These are phyloP conservation scores for Cladosporium sp. DNA, from an alignment of 2,329 filamentous ascomycete genomes.

Conservation along the genomic window DNA sequence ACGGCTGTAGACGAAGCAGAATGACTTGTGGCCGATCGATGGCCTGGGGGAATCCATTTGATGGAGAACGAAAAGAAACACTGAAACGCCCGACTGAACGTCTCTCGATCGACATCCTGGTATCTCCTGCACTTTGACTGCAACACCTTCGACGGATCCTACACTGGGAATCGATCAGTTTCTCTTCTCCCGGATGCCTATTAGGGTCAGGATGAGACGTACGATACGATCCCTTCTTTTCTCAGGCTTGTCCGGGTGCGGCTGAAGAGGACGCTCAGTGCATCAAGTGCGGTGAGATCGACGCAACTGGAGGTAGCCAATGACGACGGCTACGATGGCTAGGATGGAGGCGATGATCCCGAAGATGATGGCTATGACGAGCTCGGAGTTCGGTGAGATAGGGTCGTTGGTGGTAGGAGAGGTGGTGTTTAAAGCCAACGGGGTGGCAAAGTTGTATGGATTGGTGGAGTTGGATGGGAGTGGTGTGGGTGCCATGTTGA, in stretches of 20 bases:
- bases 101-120: background rate
- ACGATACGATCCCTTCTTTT: background rate
- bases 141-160: background rate
- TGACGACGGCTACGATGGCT: background rate
- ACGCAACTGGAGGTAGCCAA: background rate
- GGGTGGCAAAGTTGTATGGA: background rate
- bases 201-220: background rate
- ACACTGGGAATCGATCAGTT: too few species aligned
- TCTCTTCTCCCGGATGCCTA: background rate
- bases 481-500: too few species aligned
- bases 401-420: too few species aligned
- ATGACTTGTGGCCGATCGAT: too few species aligned
- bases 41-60: too few species aligned
- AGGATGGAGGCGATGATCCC: conserved; percentile 1
- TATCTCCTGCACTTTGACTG: background rate
- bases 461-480: background rate
- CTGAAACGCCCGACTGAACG: too few species aligned
- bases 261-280: too few species aligned
- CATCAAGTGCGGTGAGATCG: background rate
- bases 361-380: background rate
- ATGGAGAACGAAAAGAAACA: too few species aligned
- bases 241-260: background rate
- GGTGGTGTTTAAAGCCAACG: too few species aligned
- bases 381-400: too few species aligned
- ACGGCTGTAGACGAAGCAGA: too few species aligned